Evolutionary conservation across 805 yeast genomes (phyloP), one percentile per base, ranked within the genome.

Genomic region (Kodamaea fukazawae): DNA sequence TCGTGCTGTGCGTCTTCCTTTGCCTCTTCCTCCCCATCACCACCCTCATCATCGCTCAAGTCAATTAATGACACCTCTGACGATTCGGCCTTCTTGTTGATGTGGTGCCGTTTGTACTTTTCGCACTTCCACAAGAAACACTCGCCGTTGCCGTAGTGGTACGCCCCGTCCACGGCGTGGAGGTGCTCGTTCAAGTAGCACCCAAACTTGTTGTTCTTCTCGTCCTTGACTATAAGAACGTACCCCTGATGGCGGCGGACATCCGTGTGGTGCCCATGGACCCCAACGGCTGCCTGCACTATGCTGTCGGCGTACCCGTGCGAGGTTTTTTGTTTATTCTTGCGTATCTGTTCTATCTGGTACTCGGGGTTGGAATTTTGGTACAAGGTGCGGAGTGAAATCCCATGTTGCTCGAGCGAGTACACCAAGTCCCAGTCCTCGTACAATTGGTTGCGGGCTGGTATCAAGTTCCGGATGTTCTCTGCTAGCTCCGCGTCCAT

Each of bases 91-190:
- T 25, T 31, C 17, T 14, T 20, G 10, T 16, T 16, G 12, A 50
- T 32, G 13, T 44, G 32, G 20, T 41, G 40, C 2, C 49, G 54
- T 25, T 49, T 61, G 58, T 38, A 71, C 70, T 56, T 61, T 45
- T 78, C 85, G n/a, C 76, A 54, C 48, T 82, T 85, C 96, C 96
- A 91, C 15, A 91, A 69, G 52, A 93, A 90, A 55, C 98, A 89
- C 59, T 91, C 96, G 1, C 97, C 96, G 62, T 90, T 90, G 1
- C 99, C 99, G 51, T 82, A 85, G 63, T 81, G 91, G 42, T 86
- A 71, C 51, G 78, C 78, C 35, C 76, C 76, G 36, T 86, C 95
- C 42, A 81, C 75, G 1, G 89, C 83, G 43, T 76, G 79, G 43
- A 86, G 71, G 40, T 75, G 70, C 49, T 86, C 96, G 58, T 88